Evolutionary conservation across 139 green algal species (phyloP).

Genomic region (Chlamydomonas eustigma): DNA sequence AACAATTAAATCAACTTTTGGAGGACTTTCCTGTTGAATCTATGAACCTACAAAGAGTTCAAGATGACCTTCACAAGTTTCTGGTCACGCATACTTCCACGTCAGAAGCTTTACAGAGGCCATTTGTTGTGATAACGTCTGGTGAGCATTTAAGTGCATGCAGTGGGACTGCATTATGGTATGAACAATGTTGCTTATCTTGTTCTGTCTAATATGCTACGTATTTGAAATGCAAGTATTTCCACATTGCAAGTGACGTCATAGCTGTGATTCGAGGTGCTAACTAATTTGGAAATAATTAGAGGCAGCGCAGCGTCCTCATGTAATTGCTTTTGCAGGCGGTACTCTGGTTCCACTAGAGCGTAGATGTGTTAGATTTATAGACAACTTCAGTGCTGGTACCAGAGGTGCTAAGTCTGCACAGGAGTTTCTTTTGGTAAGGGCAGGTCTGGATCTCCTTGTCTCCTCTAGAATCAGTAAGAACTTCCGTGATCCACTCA

Average conservation of each 20-base stretch:
- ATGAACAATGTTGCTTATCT: not conserved
- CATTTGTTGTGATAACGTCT: no score
- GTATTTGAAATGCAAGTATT: not conserved
- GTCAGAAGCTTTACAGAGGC: no score
- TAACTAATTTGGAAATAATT: not conserved
- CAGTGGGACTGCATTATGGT: not conserved
- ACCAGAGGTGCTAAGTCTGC: slow-evolving; percentile 40
- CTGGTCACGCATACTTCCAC: no score
- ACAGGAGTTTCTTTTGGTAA: slow-evolving; percentile 78
- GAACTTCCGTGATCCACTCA: not conserved
- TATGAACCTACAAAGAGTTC: no score
- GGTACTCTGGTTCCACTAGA: slow-evolving; percentile 96
- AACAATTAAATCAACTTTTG: no score
- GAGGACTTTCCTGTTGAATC: no score
- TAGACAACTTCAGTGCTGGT: slow-evolving; percentile 96
- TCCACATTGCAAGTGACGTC: not conserved
- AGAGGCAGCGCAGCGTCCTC: not conserved
- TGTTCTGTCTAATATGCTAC: not conserved
- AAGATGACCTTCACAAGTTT: no score
- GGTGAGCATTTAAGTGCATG: no score
- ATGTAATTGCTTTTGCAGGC: slow-evolving; percentile 33
- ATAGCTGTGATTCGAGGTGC: not conserved
- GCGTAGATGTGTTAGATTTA: slow-evolving; percentile 85
- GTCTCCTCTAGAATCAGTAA: not conserved
- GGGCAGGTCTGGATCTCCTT: not conserved